A percentile compares a stretch with the other conserved stretches of the same genome.
phyloP scores from a whole-genome alignment of 2,329 filamentous ascomycete species.

The Thermochaetoides dissita region DNA sequence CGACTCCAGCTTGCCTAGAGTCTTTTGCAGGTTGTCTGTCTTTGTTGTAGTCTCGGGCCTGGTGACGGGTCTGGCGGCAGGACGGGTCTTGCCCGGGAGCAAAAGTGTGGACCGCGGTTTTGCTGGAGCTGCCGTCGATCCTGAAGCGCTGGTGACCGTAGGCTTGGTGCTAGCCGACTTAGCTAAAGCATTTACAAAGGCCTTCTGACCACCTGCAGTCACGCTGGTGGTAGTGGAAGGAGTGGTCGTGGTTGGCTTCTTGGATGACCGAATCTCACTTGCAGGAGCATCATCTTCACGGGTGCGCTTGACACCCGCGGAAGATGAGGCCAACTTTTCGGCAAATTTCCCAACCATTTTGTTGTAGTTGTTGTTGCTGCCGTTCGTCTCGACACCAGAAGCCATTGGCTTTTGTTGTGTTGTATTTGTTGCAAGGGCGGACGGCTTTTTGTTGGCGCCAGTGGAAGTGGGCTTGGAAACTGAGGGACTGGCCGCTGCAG shows the following conservation, averaged over 20 bases:
- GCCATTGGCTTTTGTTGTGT: background rate
- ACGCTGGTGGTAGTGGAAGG: background rate
- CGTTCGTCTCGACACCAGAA: background rate
- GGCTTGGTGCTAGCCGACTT: no score
- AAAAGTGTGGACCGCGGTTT: constrained; percentile 18
- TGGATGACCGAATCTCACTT: constrained; percentile 21
- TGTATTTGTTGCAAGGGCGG: constrained; percentile 4
- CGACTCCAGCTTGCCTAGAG: constrained; percentile 20
- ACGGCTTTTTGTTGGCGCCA: constrained; percentile 4
- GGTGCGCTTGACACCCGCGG: constrained; percentile 22
- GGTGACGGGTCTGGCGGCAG: constrained; percentile 26
- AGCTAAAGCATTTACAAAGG: no score
- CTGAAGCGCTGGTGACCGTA: constrained; percentile 2
- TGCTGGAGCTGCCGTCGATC: constrained; percentile 12
- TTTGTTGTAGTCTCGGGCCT: constrained; percentile 22
- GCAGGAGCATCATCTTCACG: constrained; percentile 24
- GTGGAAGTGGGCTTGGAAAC: constrained; percentile 1
- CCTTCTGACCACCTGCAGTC: no score
- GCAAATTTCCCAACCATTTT: constrained; percentile 8
- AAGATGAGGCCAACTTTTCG: constrained; percentile 3
- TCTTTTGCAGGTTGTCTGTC: constrained; percentile 10
- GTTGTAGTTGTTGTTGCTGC: constrained; percentile 6
- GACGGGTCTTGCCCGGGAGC: constrained; percentile 35
- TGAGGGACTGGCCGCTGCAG: background rate
- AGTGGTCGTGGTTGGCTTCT: constrained; percentile 23